These are phyloP conservation scores for Sarocladium strictum DNA, from an alignment of 2,329 filamentous ascomycete species.

Conservation along the genomic window DNA sequence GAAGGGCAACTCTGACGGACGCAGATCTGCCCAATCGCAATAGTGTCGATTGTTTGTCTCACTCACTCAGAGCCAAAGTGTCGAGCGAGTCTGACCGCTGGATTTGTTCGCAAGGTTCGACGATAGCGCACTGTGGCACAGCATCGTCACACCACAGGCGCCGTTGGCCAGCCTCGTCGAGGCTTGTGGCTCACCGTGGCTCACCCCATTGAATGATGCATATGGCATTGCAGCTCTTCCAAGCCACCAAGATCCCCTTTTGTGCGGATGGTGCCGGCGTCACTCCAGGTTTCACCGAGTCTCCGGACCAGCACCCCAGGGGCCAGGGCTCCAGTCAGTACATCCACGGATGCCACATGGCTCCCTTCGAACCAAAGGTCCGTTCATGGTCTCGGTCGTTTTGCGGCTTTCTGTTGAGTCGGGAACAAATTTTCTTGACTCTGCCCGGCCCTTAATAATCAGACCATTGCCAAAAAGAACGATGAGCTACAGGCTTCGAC, in stretches of 20 bases:
- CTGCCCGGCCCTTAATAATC: too few species aligned
- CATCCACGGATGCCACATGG: not conserved
- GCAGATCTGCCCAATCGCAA: not conserved
- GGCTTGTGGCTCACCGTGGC: not conserved
- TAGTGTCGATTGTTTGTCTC: not conserved
- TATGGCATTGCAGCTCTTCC: not conserved
- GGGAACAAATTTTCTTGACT: not conserved
- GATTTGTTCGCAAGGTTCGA: not conserved
- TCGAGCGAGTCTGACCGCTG: too few species aligned
- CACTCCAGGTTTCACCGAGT: slow-evolving; percentile 4
- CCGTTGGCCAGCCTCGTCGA: not conserved
- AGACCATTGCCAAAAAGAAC: not conserved
- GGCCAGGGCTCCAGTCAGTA: not conserved
- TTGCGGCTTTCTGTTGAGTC: not conserved
- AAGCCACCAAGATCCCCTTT: not conserved
- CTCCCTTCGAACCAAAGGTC: not conserved
- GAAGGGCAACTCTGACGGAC: too few species aligned
- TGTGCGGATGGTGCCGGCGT: not conserved
- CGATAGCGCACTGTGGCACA: not conserved
- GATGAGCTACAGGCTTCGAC: not conserved
- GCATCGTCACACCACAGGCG: not conserved
- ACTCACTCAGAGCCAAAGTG: too few species aligned
- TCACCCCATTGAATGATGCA: not conserved
- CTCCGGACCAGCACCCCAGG: not conserved
- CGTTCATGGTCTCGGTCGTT: not conserved